Base-by-base conservation (phyloP, 345 rosid species). In the Brassica cretica region DNA sequence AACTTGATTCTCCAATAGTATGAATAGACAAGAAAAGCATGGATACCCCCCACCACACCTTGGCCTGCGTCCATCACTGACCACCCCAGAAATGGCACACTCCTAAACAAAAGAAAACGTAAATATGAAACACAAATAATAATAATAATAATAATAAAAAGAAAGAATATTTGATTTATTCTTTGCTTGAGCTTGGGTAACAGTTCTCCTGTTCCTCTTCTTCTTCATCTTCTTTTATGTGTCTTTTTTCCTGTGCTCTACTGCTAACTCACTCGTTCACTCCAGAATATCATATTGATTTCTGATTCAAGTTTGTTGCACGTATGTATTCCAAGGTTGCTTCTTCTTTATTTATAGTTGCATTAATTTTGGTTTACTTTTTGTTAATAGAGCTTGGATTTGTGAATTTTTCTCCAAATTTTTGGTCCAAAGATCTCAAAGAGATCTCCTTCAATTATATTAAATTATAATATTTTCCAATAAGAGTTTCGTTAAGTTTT, bases 31-130 rank as follows among this genome's bases (percentile, higher is more conserved):
- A 49, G 78, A 8, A 73, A 79, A 79, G 74, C 58, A 73, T 73
- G 59, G 55, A 63, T 73, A 63, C 82, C 78, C 82, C 78, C 78
- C 78, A 44, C 78, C 82, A 79, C 74, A 67, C 15, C 35, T 59
- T 78, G 68, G 59, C 64, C 65, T 73, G 61, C 74, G 65, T 67
- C 74, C 73, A 61, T 30, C 30, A 49, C 82, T 79, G 71, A 64
- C 71, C 71, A 69, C 59, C 63, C 66, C 53, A 29, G 4, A 49
- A 61, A 37, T 74, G 15, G 51, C 30, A 63, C 14, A 63, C 14
- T 53, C 16, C 33, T 41, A 63, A 68, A 69, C 59, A 61, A 74
- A 79, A 73, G 9, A 8, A 58, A 19, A 9, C 24, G 2, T 21
- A 37, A 14, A 78, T 3, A 66, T 11, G 19, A 69, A 30, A 44